phyloP scores from a whole-genome alignment of 139 green algal genomes.

The Chlorella sorokiniana region DNA sequence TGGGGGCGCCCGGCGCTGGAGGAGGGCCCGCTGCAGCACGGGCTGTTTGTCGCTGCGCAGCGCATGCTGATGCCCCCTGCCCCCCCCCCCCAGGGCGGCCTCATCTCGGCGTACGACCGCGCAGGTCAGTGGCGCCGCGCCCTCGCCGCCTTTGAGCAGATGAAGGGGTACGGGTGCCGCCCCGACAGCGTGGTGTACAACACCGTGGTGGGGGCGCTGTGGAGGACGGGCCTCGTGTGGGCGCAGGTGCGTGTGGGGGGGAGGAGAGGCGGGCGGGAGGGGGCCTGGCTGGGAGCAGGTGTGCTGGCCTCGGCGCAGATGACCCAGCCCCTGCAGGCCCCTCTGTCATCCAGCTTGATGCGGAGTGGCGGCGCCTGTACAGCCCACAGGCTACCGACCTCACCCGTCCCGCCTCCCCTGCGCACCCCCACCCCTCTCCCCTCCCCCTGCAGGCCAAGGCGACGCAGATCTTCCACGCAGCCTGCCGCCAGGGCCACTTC shows the following conservation, averaged over 20 bases:
- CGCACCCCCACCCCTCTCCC: neutral
- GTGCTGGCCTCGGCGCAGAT: no score
- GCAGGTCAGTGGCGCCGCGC: conserved; percentile 53
- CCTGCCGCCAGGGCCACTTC: conserved; percentile 48
- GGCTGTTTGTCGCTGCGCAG: no score
- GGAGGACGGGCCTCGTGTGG: conserved; percentile 46
- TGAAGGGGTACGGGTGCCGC: conserved; percentile 49
- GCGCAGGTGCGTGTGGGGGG: conserved; percentile 11
- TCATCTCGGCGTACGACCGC: conserved; percentile 81
- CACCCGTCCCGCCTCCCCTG: neutral
- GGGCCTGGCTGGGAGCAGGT: no score
- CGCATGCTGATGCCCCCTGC: no score
- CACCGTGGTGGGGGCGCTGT: conserved; percentile 53
- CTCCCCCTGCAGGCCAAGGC: conserved; percentile 28
- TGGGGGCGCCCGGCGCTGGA: no score
- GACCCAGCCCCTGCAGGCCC: no score
- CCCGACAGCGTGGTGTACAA: conserved; percentile 63
- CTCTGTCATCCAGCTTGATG: no score
- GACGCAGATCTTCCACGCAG: conserved; percentile 43
- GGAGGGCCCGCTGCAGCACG: no score
- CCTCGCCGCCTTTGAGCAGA: conserved; percentile 56
- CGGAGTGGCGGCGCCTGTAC: no score
- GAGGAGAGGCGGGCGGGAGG: no score
- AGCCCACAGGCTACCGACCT: no score
- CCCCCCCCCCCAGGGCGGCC: no score